These are phyloP conservation scores for Arthrinium phaeospermum DNA, from an alignment of 2,329 filamentous ascomycete genomes.

Conservation along the genomic window DNA sequence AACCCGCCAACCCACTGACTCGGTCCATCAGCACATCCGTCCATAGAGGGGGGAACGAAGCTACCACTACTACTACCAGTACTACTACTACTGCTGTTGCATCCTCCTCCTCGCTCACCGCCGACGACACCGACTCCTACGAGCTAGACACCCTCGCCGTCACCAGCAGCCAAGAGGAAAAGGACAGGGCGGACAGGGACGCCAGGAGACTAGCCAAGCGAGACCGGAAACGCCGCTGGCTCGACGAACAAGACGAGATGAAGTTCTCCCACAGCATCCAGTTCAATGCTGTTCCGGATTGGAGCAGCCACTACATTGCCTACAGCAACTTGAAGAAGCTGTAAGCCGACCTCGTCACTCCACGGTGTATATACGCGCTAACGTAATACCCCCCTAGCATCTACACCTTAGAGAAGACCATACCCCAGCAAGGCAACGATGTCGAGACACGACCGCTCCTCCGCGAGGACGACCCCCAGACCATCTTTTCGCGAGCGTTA, in stretches of 20 bases:
- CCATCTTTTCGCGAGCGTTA: slow-evolving; percentile 79
- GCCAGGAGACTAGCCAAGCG: slow-evolving; percentile 50
- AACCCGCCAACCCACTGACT: background rate
- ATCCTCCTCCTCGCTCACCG: background rate
- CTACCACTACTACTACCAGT: slow-evolving; percentile 18
- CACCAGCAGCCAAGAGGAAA: slow-evolving; percentile 34
- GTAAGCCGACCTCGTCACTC: slow-evolving; percentile 56
- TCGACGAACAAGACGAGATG: slow-evolving; percentile 84
- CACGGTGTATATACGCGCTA: too few relatives aligned
- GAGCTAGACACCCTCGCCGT: slow-evolving; percentile 46
- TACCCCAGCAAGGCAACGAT: slow-evolving; percentile 71
- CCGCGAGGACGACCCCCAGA: slow-evolving; percentile 74
- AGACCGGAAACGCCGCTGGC: slow-evolving; percentile 69
- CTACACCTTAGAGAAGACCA: slow-evolving; percentile 89
- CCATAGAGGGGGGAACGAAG: slow-evolving; percentile 32
- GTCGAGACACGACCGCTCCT: slow-evolving; percentile 87
- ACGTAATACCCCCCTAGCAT: slow-evolving; percentile 65
- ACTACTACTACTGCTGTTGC: background rate
- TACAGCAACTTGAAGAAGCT: slow-evolving; percentile 99
- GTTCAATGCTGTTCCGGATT: slow-evolving; percentile 99
- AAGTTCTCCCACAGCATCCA: slow-evolving; percentile 99
- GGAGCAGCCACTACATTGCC: slow-evolving; percentile 96
- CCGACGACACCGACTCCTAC: slow-evolving; percentile 28
- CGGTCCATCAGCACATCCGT: slow-evolving; percentile 22
- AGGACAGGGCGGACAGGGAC: slow-evolving; percentile 40